phyloP scores from a whole-genome alignment of 306 rosid genomes.

The Cyclanthera cordifolia region DNA sequence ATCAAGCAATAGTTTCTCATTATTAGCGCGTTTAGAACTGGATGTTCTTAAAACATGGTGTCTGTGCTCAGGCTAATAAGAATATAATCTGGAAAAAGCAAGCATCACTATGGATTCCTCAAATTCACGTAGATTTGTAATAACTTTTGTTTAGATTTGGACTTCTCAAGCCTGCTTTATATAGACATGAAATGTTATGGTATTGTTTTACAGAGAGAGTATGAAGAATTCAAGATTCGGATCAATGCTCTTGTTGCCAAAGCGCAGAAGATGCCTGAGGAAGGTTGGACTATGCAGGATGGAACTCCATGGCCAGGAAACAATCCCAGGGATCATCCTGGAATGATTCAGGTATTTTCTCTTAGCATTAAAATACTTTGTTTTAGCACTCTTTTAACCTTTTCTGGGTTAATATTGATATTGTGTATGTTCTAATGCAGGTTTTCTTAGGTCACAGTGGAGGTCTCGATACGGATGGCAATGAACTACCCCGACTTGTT shows the following conservation, averaged over 20 bases:
- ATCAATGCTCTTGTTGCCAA: slow-evolving; percentile 89
- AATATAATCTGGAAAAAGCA: not conserved
- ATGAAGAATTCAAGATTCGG: slow-evolving; percentile 88
- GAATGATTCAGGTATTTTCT: slow-evolving; percentile 85
- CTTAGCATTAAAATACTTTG: not conserved
- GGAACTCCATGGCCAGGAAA: slow-evolving; percentile 99
- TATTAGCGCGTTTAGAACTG: not conserved
- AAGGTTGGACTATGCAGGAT: slow-evolving; percentile 99
- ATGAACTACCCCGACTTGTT: slow-evolving; percentile 98
- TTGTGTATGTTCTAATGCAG: slow-evolving; percentile 31
- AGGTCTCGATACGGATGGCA: slow-evolving; percentile 96
- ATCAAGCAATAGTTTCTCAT: not conserved
- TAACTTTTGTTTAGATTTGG: no score
- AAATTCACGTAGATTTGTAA: not conserved
- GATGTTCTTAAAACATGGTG: not conserved
- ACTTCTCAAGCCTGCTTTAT: no score
- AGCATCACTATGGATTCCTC: not conserved
- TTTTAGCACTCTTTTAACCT: slow-evolving; percentile 3
- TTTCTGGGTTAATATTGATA: slow-evolving; percentile 10
- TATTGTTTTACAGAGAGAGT: slow-evolving; percentile 68
- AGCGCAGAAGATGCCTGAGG: slow-evolving; percentile 97
- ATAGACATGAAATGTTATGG: not conserved
- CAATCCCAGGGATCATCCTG: slow-evolving; percentile 97
- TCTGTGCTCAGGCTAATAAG: not conserved
- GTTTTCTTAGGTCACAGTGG: slow-evolving; percentile 98